These are phyloP conservation scores for Aureobasidium sp. DNA, from an alignment of 2,329 filamentous ascomycete species.

Conservation along the genomic window DNA sequence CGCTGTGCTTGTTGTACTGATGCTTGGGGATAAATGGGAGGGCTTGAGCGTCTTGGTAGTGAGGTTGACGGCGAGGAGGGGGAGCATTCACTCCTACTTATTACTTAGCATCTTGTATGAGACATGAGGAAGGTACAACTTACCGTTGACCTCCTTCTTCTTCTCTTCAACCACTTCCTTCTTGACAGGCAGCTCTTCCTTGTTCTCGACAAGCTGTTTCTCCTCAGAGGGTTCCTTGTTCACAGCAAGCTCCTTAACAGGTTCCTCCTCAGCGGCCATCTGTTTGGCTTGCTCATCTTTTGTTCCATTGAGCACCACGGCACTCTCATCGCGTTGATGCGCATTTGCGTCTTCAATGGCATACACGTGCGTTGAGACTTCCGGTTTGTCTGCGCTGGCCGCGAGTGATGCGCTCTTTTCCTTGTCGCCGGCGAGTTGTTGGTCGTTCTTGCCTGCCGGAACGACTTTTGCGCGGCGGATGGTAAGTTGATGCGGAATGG, in stretches of 20 bases:
- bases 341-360: not conserved
- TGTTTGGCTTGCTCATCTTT: not conserved
- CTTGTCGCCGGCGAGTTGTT: not conserved
- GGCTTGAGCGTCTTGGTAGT: conserved; percentile 4
- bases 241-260: not conserved
- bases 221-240: not conserved
- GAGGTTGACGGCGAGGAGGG: not conserved
- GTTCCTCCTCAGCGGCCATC: not conserved
- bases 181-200: not conserved
- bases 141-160: not conserved
- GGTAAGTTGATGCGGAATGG: conserved; percentile 8
- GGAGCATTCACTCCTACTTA: not conserved
- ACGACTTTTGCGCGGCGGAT: conserved; percentile 7
- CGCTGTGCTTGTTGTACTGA: not conserved
- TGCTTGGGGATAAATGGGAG: conserved; percentile 5
- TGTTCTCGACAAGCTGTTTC: not conserved
- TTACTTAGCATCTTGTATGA: not conserved
- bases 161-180: not conserved
- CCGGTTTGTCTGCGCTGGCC: not conserved
- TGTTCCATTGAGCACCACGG: not conserved
- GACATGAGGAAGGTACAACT: not conserved
- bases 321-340: not conserved
- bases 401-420: not conserved
- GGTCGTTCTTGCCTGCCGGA: conserved; percentile 1
- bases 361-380: not conserved